Conservation (phyloP, 2,329 filamentous ascomycete species). For the Dothistroma septosporum region DNA sequence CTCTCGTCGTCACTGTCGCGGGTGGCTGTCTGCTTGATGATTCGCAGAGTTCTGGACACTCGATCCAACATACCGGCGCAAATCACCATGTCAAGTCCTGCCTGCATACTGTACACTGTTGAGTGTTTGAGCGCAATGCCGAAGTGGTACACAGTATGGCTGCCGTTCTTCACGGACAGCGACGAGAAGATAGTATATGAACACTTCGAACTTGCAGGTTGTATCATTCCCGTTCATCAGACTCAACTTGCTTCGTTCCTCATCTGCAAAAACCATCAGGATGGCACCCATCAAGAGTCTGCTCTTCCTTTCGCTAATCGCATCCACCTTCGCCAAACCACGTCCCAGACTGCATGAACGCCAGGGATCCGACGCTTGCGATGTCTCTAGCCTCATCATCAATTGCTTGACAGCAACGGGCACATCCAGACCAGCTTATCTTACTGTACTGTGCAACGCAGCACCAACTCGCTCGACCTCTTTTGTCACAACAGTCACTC, state of each 20-base stretch:
- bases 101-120: constrained; percentile 5
- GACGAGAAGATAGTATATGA: constrained; percentile 7
- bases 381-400: too few relatives aligned
- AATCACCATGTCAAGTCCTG: constrained; percentile 3
- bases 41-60: constrained; percentile 13
- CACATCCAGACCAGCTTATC: background rate
- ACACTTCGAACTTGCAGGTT: background rate
- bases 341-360: background rate
- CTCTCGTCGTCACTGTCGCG: background rate
- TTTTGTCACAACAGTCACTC: background rate
- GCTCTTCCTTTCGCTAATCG: constrained; percentile 5
- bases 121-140: background rate
- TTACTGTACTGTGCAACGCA: background rate
- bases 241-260: constrained; percentile 4
- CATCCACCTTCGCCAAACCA: constrained; percentile 8
- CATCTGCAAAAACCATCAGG: background rate
- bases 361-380: background rate
- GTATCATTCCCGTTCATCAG: background rate
- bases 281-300: constrained; percentile 7
- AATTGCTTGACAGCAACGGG: background rate
- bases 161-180: background rate
- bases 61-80: background rate
- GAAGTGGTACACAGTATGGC: background rate
- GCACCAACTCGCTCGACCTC: background rate
- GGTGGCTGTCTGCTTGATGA: background rate